Conservation (phyloP, 2,329 filamentous ascomycete genomes). For the Achaetomium macrosporum region DNA sequence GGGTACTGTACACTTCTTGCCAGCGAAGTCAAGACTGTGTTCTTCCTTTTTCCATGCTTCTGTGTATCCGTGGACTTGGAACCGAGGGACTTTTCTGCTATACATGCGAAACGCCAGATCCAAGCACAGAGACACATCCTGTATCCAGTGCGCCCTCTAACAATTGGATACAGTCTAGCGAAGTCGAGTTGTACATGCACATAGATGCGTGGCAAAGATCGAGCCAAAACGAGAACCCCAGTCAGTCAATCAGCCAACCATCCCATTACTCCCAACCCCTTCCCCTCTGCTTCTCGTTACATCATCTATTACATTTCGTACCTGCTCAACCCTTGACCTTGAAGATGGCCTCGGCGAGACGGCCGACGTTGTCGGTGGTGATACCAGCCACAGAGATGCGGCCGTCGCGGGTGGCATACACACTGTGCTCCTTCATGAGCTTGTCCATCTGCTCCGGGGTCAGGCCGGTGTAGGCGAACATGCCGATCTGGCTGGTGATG, state of each 20-base stretch:
- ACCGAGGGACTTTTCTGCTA: conserved; percentile 5
- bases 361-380: conserved; percentile 70
- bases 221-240: conserved; percentile 7
- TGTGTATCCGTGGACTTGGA: conserved; percentile 4
- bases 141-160: neutral
- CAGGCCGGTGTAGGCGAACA: conserved; percentile 98
- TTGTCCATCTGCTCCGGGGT: conserved; percentile 85
- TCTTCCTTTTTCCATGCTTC: neutral
- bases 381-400: conserved; percentile 83
- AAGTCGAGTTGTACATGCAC: neutral
- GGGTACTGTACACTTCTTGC: neutral
- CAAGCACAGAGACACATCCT: neutral
- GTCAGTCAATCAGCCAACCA: conserved; percentile 4
- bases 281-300: conserved; percentile 3
- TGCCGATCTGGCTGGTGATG: conserved; percentile 98
- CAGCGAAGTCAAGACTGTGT: neutral
- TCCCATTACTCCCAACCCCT: conserved; percentile 12
- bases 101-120: conserved; percentile 1
- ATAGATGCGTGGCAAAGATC: conserved; percentile 2
- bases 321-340: conserved; percentile 62
- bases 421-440: conserved; percentile 90
- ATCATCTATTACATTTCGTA: neutral
- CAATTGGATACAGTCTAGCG: conserved; percentile 7
- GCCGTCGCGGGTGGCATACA: conserved; percentile 93
- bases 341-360: conserved; percentile 77